Evolutionary conservation across 768 basidiomycete species (phyloP), one percentile per base, ranked within the genome.

Genomic region (Fomitopsis serialis): DNA sequence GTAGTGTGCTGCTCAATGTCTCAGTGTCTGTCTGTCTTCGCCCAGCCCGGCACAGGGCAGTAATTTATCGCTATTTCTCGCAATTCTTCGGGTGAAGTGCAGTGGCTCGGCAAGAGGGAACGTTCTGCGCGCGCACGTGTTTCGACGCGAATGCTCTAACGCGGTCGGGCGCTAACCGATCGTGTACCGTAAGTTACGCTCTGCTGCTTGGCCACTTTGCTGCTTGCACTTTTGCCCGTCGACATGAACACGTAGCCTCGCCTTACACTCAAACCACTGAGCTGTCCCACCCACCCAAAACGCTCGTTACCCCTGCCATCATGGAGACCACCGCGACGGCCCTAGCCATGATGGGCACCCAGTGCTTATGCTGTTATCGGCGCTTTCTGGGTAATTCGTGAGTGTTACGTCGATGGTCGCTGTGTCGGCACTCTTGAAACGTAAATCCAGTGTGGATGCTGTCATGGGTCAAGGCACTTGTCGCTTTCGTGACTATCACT

Each of bases 321-420:
- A 22, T 45, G 44, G 37, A 40, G 15, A 15, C 5, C 15, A 15
- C 15, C 6, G 19, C 19, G 19, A 40, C 6, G 19, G 37, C 8
- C 37, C 13, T 6, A 40, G 37, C 37, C 6, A 68, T 46, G 76
- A 77, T 58, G 72, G 76, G 54, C 90, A 92, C 60, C 89, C 90
- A 11, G 72, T 92, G 23, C 75, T 92, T 45, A 85, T 87, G 12
- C 72, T 92, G 42, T 71, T 90, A 22, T 87, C 89, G 19, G 89
- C 91, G 88, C 78, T 63, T 92, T 92, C 68, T 92, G 89, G 87
- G 87, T 87, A 23, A 80, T 90, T 48, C 59, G 90, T 92, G 66
- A 58, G 90, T 84, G 36, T 49, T 48, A 35, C 25, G 32, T 32
- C 25, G n/a, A 48, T 32, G 6, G 34, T 45, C 40, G 45, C 36